These are phyloP conservation scores for Amaranthus hypochondriacus DNA, from an alignment of 148 eudicot species.

Conservation along the genomic window DNA sequence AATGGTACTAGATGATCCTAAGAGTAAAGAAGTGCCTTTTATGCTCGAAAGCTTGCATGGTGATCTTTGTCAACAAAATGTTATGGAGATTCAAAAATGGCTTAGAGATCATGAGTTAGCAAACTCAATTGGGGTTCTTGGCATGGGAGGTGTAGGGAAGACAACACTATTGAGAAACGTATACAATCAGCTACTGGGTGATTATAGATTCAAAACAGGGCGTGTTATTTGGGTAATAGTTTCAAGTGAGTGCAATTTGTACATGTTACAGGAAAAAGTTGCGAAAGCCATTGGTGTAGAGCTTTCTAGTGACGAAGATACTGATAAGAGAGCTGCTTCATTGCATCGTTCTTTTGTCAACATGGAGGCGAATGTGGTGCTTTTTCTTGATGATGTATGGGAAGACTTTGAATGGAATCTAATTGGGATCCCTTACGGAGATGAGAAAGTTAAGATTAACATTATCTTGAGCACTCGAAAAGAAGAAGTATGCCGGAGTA, in stretches of 20 bases:
- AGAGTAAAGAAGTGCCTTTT: background rate
- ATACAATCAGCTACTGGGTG: slow-evolving; percentile 1
- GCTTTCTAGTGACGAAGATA: background rate
- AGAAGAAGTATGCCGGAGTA: slow-evolving; percentile 8
- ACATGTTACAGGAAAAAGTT: background rate
- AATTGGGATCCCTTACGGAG: slow-evolving; percentile 13
- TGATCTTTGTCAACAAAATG: background rate
- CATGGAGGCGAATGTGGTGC: background rate
- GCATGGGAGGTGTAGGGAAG: slow-evolving; percentile 27
- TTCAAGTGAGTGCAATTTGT: background rate
- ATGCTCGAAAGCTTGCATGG: background rate
- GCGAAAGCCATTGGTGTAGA: background rate
- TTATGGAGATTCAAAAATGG: background rate
- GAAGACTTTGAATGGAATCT: background rate
- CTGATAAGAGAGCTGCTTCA: background rate
- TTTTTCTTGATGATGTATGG: slow-evolving; percentile 27
- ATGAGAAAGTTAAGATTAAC: background rate
- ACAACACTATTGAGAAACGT: slow-evolving; percentile 7
- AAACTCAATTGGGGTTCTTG: slow-evolving; percentile 4
- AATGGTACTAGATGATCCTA: background rate
- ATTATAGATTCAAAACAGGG: background rate
- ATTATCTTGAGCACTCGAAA: slow-evolving; percentile 13
- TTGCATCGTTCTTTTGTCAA: background rate
- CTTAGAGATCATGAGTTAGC: background rate
- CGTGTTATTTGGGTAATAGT: slow-evolving; percentile 16